phyloP scores from a whole-genome alignment of 179 eudicot genomes.

The Spergularia azorica region DNA sequence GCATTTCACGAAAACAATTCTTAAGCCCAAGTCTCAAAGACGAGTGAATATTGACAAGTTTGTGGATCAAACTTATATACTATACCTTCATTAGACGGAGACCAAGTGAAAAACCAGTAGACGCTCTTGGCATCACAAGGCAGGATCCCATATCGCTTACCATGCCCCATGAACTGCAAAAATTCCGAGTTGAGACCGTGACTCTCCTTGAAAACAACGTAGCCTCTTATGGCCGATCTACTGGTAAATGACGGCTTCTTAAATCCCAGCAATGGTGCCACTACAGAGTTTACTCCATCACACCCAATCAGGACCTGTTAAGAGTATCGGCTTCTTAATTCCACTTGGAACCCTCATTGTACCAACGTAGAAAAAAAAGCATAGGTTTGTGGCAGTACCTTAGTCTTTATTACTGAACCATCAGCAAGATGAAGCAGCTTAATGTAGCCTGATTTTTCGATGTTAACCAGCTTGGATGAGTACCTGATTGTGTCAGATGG shows the following conservation, averaged over 20 bases:
- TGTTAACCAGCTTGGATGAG: constrained; percentile 36
- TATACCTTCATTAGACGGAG: constrained; percentile 36
- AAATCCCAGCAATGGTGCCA: constrained; percentile 45
- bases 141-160: constrained; percentile 41
- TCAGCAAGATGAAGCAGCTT: constrained; percentile 38
- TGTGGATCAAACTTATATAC: no score
- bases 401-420: constrained; percentile 37
- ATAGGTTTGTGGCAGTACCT: constrained; percentile 22
- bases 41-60: no score
- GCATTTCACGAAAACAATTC: no score
- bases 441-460: constrained; percentile 31
- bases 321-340: no score
- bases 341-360: no score
- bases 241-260: constrained; percentile 33
- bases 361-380: no score
- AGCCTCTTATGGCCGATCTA: constrained; percentile 42
- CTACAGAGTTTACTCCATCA: constrained; percentile 66
- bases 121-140: constrained; percentile 39
- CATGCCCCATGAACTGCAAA: constrained; percentile 37
- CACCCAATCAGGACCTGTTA: constrained; percentile 52
- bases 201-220: constrained; percentile 19
- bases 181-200: constrained; percentile 42
- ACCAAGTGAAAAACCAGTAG: constrained; percentile 53
- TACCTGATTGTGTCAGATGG: constrained; percentile 34
- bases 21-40: no score